phyloP scores from a whole-genome alignment of 2,329 filamentous ascomycete species.

The Chalaropsis thielavioides region DNA sequence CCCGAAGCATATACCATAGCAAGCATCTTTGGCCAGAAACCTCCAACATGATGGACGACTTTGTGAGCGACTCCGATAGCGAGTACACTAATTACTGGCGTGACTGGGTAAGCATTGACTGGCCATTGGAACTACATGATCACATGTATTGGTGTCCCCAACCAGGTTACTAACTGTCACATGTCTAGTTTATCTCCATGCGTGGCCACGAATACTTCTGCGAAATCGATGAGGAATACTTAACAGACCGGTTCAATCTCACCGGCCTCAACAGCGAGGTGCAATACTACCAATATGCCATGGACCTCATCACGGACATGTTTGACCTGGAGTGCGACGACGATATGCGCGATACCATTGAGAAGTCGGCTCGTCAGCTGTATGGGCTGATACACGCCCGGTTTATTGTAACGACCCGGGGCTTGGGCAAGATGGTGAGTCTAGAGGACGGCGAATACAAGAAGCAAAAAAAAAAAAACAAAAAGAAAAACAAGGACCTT shows the following conservation, averaged over 20 bases:
- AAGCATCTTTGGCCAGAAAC: neutral
- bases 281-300: slow-evolving; percentile 96
- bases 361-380: slow-evolving; percentile 88
- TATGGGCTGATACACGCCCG: slow-evolving; percentile 93
- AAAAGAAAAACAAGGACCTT: neutral
- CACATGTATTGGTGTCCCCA: neutral
- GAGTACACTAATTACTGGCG: slow-evolving; percentile 99
- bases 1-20: neutral
- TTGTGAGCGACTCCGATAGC: slow-evolving; percentile 92
- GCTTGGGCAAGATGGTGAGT: slow-evolving; percentile 85
- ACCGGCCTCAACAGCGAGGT: slow-evolving; percentile 95
- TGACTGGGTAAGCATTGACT: slow-evolving; percentile 71
- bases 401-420: slow-evolving; percentile 91
- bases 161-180: neutral
- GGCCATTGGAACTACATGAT: neutral
- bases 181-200: slow-evolving; percentile 78
- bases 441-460: neutral
- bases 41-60: slow-evolving; percentile 70
- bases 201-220: slow-evolving; percentile 98
- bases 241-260: slow-evolving; percentile 95
- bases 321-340: slow-evolving; percentile 98
- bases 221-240: slow-evolving; percentile 97
- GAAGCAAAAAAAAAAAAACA: neutral
- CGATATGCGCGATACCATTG: slow-evolving; percentile 93
- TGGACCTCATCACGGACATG: slow-evolving; percentile 93